Evolutionary conservation across 2,329 filamentous ascomycete species (phyloP), one percentile per base, ranked within the genome.

Genomic region (Phoma herbarum): DNA sequence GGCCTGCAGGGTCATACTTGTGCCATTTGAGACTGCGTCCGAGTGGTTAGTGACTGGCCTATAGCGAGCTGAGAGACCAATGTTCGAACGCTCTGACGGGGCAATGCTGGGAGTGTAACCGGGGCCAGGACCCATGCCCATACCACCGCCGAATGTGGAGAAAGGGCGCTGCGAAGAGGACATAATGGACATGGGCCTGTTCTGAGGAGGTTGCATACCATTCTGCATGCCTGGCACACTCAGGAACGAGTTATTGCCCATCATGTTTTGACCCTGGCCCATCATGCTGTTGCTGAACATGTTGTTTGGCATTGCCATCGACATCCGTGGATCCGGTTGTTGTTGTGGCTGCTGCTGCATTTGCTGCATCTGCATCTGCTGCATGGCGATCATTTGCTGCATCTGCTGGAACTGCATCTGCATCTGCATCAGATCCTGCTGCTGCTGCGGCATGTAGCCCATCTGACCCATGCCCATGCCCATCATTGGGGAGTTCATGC

Each of bases 81-180:
- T 82, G 75, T 96, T 98, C 82, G 93, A 98, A 61, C 95, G 90
- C 80, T 98, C 95, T 5, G 92, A 97, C 1, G 95, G 95, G 2
- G 95, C 94, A 66, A 99, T 96, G 0, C 94, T 98, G 1, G 93
- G 88, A 1, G 93, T 86, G 77, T 98, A 98, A 9, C 86, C 88
- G 50, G 61, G 53, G 28, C 61, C 57, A 16, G 65, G 61, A 16
- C 65, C 65, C 61, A 68, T 61, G 51, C 77, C 50, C 42, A 68
- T 60, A 51, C 77, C 76, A 22, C 44, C 52, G 6, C 51, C 52
- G 23, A 58, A 58, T 25, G 65, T 72, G 16, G 72, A 72, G 26
- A 66, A 73, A 25, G 71, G 73, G 42, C 63, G 69, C 41, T 76
- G 77, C 33, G 90, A 89, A 67, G 51, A 44, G 8, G 61, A 69